These are phyloP conservation scores for Asterionellopsis glacialis DNA, from an alignment of 108 stramenopile species.

Conservation along the genomic window DNA sequence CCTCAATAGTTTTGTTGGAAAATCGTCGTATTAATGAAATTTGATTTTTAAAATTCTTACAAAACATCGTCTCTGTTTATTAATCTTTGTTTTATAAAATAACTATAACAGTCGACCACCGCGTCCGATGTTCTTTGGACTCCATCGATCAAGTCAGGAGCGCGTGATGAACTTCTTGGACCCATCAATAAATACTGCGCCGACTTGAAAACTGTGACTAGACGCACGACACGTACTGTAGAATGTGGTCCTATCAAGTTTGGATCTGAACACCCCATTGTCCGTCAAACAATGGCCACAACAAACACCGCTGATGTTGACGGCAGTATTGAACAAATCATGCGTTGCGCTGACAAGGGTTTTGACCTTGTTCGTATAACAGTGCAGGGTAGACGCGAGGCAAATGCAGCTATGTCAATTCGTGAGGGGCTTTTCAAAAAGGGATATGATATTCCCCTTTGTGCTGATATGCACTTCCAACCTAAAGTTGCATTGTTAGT, in stretches of 20 bases:
- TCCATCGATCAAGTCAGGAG: conserved; percentile 81
- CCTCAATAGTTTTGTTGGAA: no score
- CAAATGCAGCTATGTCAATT: conserved; percentile 79
- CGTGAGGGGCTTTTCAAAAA: conserved; percentile 87
- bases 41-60: no score
- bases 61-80: no score
- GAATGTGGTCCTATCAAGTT: conserved; percentile 87
- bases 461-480: conserved; percentile 98
- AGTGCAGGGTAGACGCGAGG: conserved; percentile 91
- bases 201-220: conserved; percentile 56
- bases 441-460: conserved; percentile 92
- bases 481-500: conserved; percentile 88
- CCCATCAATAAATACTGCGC: conserved; percentile 81
- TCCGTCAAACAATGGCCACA: conserved; percentile 96
- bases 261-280: conserved; percentile 95
- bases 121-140: conserved; percentile 79
- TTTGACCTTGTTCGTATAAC: conserved; percentile 94
- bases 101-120: neutral
- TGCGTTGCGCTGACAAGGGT: conserved; percentile 91
- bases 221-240: conserved; percentile 84
- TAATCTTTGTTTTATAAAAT: no score
- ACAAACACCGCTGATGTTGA: conserved; percentile 94
- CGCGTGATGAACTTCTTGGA: conserved; percentile 67
- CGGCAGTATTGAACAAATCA: conserved; percentile 92
- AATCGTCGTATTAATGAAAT: no score